Evolutionary conservation across 2,329 filamentous ascomycete genomes (phyloP).

Genomic region (Chrysoporthe austroafricana): DNA sequence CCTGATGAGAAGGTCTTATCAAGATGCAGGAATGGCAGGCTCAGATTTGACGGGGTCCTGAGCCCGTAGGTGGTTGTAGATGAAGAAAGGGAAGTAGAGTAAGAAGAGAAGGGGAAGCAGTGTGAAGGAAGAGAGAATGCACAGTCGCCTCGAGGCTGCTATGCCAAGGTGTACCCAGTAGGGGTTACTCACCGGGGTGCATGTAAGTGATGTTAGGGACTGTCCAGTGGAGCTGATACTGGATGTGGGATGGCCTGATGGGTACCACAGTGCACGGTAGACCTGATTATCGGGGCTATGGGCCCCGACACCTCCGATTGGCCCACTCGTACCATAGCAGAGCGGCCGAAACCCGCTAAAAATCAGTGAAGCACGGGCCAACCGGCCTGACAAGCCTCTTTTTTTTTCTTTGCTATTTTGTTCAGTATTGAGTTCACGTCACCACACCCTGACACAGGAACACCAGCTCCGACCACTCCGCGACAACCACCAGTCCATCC

Average conservation of each 20-base stretch:
- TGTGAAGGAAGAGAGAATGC: slow-evolving; percentile 7
- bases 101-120: neutral
- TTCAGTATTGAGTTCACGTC: neutral
- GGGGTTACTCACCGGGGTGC: neutral
- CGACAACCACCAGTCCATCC: neutral
- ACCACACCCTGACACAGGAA: neutral
- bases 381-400: neutral
- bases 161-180: no score
- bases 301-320: slow-evolving; percentile 3
- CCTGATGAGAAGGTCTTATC: neutral
- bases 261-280: neutral
- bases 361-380: slow-evolving; percentile 12
- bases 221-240: neutral
- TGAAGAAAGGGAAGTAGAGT: neutral
- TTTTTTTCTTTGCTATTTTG: slow-evolving; percentile 5
- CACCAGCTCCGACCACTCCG: neutral
- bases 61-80: neutral
- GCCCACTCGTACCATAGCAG: neutral
- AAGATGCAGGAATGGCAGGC: neutral
- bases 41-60: neutral
- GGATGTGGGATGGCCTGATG: neutral
- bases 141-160: neutral
- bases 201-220: slow-evolving; percentile 4
- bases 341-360: neutral
- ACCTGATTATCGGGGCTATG: neutral